These are phyloP conservation scores for Apiotrichum laibachii DNA, from an alignment of 1,284 basidiomycete genomes.

Conservation along the genomic window DNA sequence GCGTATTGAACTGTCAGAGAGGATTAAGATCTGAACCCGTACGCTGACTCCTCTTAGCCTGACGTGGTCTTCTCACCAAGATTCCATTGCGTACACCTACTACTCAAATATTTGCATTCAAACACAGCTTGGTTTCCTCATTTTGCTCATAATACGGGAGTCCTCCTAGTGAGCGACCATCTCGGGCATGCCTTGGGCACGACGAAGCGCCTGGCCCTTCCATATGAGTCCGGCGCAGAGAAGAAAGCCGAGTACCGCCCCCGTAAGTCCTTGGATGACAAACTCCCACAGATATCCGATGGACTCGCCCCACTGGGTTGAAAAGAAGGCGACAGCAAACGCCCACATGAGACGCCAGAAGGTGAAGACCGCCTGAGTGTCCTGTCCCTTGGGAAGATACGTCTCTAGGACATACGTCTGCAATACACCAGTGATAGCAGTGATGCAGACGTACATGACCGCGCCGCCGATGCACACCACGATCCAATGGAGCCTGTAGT, in stretches of 20 bases:
- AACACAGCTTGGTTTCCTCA: too few species aligned
- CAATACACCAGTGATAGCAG: constrained; percentile 30
- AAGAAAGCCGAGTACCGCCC: constrained; percentile 30
- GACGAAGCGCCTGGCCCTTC: constrained; percentile 28
- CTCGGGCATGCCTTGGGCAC: constrained; percentile 32
- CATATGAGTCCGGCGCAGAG: constrained; percentile 31
- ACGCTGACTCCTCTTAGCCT: too few species aligned
- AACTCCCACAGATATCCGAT: constrained; percentile 32
- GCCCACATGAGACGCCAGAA: constrained; percentile 49
- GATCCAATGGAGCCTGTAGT: constrained; percentile 43
- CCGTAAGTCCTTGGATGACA: constrained; percentile 38
- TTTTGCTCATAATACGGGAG: too few species aligned
- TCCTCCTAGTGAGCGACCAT: not conserved
- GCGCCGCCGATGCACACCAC: constrained; percentile 44
- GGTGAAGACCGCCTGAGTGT: constrained; percentile 47
- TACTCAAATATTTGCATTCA: too few species aligned
- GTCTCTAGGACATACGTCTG: constrained; percentile 46
- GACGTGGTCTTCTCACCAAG: too few species aligned
- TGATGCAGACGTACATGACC: constrained; percentile 40
- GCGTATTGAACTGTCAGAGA: too few species aligned
- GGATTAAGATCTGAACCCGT: too few species aligned
- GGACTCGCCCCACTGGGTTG: constrained; percentile 36
- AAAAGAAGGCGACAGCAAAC: constrained; percentile 46
- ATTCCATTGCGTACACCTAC: too few species aligned
- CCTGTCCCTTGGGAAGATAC: constrained; percentile 38